Evolutionary conservation across 2,329 filamentous ascomycete species (phyloP).

Genomic region (Onygenales sp.): DNA sequence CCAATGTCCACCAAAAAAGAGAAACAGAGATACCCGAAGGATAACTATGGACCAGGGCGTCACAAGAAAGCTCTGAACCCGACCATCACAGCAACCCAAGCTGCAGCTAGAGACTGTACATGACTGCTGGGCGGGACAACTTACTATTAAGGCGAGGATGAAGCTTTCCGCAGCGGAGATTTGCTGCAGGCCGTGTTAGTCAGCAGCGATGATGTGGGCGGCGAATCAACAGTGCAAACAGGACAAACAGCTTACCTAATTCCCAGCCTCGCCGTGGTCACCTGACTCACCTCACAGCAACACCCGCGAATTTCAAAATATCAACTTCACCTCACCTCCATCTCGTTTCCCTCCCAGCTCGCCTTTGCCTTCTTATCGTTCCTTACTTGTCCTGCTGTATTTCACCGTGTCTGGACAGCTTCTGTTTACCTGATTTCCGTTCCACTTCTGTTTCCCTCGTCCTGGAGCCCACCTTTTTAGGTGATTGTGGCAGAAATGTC

Average conservation of each 20-base stretch:
- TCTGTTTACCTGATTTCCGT: conserved; percentile 14
- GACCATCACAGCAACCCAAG: too few species aligned
- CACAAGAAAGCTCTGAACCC: too few species aligned
- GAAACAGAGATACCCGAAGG: too few species aligned
- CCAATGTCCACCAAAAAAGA: neutral
- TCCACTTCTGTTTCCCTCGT: conserved; percentile 22
- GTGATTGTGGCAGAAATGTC: conserved; percentile 38
- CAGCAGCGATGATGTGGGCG: neutral
- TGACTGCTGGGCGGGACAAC: too few species aligned
- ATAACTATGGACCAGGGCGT: too few species aligned
- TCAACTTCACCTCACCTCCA: conserved; percentile 11
- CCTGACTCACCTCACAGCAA: conserved; percentile 11
- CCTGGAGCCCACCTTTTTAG: conserved; percentile 12
- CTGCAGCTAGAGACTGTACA: too few species aligned
- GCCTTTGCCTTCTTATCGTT: conserved; percentile 12
- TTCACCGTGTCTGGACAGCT: conserved; percentile 7
- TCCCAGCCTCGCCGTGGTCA: conserved; percentile 8
- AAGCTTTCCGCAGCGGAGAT: too few species aligned
- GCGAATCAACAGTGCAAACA: conserved; percentile 4
- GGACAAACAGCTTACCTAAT: conserved; percentile 4
- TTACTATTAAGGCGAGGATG: too few species aligned
- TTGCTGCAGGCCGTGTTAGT: too few species aligned
- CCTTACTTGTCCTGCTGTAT: conserved; percentile 10
- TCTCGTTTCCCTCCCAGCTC: conserved; percentile 13
- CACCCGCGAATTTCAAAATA: neutral